A percentile compares a stretch with the other conserved stretches of the same genome.
Evolutionary conservation across 768 basidiomycete genomes (phyloP).

Genomic region (Fomitopsis serialis): DNA sequence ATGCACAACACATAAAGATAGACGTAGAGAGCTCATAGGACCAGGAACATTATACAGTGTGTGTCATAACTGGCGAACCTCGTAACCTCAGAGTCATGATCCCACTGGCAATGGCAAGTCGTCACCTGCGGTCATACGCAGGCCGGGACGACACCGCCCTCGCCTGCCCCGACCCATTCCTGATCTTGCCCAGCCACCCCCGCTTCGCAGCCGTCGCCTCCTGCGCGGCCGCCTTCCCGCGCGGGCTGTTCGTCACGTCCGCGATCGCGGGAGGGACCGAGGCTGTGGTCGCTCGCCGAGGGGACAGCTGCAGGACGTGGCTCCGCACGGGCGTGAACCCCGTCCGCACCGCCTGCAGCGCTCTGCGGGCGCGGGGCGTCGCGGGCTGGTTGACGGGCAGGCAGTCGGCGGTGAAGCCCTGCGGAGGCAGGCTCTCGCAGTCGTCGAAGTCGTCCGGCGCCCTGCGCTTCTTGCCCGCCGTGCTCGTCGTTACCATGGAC

Average conservation of each 20-base stretch:
- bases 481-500: constrained; percentile 57
- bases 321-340: constrained; percentile 73
- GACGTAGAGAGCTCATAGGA: too few relatives aligned
- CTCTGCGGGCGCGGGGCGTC: constrained; percentile 61
- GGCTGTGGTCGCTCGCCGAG: constrained; percentile 37
- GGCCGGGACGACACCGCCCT: neutral
- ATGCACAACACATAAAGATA: too few relatives aligned
- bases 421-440: constrained; percentile 48
- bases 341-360: constrained; percentile 49
- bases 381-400: constrained; percentile 26
- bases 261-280: constrained; percentile 28
- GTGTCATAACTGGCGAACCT: neutral
- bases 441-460: constrained; percentile 75
- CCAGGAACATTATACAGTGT: too few relatives aligned
- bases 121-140: neutral
- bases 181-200: constrained; percentile 71
- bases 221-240: constrained; percentile 6
- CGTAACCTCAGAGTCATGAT: too few relatives aligned
- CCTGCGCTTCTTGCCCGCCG: constrained; percentile 68
- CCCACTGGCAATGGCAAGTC: neutral
- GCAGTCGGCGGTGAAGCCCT: constrained; percentile 58
- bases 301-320: constrained; percentile 41
- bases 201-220: constrained; percentile 43
- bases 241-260: constrained; percentile 69
- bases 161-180: constrained; percentile 29